Evolutionary conservation across 108 stramenopile genomes (phyloP).

Genomic region (Skeletonema marinoi): DNA sequence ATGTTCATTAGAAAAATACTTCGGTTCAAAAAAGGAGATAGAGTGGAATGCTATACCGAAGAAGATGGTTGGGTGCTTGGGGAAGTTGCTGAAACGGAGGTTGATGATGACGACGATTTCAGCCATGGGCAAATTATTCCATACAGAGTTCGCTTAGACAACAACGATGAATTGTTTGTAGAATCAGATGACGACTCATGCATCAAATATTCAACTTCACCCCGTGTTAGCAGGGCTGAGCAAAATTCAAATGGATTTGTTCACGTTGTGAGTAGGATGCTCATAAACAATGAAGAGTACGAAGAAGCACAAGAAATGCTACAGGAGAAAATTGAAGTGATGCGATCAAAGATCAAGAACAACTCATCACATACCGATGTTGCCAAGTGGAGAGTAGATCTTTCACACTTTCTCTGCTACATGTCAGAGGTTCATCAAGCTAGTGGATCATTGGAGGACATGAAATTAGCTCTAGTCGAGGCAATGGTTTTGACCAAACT

Average conservation of each 20-base stretch:
- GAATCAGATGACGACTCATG: neutral
- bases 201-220: neutral
- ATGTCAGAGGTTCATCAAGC: conserved; percentile 4
- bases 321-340: neutral
- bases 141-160: neutral
- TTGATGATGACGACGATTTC: neutral
- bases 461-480: neutral
- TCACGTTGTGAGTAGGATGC: conserved; percentile 4
- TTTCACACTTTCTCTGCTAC: neutral
- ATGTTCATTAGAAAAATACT: conserved; percentile 1
- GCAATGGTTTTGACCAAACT: neutral
- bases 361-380: neutral
- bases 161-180: neutral
- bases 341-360: neutral
- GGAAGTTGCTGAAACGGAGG: neutral
- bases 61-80: neutral
- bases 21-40: conserved; percentile 8
- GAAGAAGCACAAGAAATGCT: neutral
- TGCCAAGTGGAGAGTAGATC: conserved; percentile 1
- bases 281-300: conserved; percentile 4
- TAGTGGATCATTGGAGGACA: conserved; percentile 1
- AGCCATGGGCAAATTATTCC: neutral
- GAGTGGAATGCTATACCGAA: conserved; percentile 1
- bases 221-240: neutral
- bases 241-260: neutral